Evolutionary conservation across 2,329 filamentous ascomycete genomes (phyloP).

Genomic region (Alternaria sp.): DNA sequence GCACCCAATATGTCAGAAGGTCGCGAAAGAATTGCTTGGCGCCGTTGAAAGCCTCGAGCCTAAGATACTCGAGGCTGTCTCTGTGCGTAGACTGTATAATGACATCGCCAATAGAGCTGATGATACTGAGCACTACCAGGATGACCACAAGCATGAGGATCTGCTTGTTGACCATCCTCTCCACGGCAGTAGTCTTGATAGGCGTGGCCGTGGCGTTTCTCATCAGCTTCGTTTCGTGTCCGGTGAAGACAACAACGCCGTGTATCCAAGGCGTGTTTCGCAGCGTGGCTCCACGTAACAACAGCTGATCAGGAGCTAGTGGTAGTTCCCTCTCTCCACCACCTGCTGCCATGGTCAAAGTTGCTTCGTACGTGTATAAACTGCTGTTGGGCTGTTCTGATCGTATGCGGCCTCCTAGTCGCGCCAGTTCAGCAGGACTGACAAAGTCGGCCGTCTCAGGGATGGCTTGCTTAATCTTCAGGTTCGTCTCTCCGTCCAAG

Average conservation of each 20-base stretch:
- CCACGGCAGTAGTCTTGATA: conserved; percentile 97
- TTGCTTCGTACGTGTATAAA: conserved; percentile 97
- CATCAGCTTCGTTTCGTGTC: conserved; percentile 99
- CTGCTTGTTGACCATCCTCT: conserved; percentile 90
- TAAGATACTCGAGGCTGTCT: conserved; percentile 75
- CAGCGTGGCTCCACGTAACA: conserved; percentile 90
- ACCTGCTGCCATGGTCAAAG: conserved; percentile 86
- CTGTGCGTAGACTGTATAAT: conserved; percentile 72
- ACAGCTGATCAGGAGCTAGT: conserved; percentile 87
- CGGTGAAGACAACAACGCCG: conserved; percentile 94
- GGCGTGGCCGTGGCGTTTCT: conserved; percentile 95
- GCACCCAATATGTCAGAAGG: conserved; percentile 97
- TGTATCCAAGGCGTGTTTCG: conserved; percentile 98
- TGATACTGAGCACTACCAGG: conserved; percentile 81
- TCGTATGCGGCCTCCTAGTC: conserved; percentile 83
- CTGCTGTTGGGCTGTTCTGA: conserved; percentile 99
- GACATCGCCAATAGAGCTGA: conserved; percentile 91
- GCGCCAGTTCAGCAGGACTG: conserved; percentile 83
- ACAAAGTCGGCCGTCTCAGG: conserved; percentile 91
- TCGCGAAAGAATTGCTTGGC: conserved; percentile 88
- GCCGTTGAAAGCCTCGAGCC: conserved; percentile 67
- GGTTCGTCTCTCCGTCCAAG: conserved; percentile 94
- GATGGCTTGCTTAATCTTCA: conserved; percentile 98
- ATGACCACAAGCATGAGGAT: conserved; percentile 90
- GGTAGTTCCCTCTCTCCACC: conserved; percentile 93